These are phyloP conservation scores for Pouteria glomerata DNA, from an alignment of 148 eudicot genomes.

Conservation along the genomic window DNA sequence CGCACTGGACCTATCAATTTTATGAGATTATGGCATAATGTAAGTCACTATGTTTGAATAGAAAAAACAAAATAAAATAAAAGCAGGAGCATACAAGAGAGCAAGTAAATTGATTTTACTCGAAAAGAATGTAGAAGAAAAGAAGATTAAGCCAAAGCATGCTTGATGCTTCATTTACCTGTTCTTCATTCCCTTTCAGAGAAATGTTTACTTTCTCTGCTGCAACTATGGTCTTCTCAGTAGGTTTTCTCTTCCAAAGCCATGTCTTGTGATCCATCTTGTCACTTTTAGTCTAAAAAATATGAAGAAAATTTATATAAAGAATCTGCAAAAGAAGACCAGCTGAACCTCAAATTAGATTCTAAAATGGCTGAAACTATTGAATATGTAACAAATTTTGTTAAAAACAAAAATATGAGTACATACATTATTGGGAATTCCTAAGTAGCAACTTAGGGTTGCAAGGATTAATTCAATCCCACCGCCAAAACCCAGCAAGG, in stretches of 20 bases:
- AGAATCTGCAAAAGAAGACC: neutral
- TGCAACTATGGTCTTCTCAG: slow-evolving; percentile 41
- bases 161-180: slow-evolving; percentile 33
- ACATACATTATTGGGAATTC: too few relatives aligned
- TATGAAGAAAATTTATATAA: neutral
- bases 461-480: neutral
- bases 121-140: neutral
- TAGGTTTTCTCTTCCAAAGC: slow-evolving; percentile 78
- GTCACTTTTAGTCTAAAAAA: neutral
- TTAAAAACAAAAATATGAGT: neutral
- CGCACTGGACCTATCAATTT: neutral
- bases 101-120: neutral
- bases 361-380: neutral
- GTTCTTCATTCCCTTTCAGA: slow-evolving; percentile 37
- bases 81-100: neutral
- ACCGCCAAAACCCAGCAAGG: neutral
- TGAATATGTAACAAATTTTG: neutral
- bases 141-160: neutral
- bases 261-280: slow-evolving; percentile 60
- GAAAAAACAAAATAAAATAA: too few relatives aligned
- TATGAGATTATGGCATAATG: slow-evolving; percentile 1
- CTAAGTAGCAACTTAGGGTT: too few relatives aligned
- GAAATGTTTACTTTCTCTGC: slow-evolving; percentile 40
- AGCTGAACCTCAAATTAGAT: neutral
- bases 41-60: neutral